phyloP scores from a whole-genome alignment of 352 stramenopile genomes.

The Globisporangium takayamanum region DNA sequence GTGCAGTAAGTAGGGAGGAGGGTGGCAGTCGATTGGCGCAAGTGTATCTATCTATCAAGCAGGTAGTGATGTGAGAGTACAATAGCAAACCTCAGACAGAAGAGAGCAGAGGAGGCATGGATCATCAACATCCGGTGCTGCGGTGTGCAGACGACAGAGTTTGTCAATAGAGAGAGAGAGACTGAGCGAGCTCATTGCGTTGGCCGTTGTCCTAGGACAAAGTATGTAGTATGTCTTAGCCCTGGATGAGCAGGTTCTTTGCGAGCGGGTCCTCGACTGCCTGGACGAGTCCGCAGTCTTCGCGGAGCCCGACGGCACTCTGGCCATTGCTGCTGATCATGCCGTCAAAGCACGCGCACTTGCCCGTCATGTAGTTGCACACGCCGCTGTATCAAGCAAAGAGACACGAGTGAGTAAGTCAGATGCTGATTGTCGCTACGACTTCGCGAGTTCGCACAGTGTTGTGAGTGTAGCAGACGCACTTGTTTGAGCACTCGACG shows the following conservation, averaged over 20 bases:
- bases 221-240: background rate
- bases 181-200: background rate
- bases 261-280: constrained; percentile 35
- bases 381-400: constrained; percentile 25
- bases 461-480: constrained; percentile 9
- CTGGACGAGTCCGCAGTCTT: constrained; percentile 60
- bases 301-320: constrained; percentile 35
- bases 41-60: background rate
- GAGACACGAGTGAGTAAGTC: background rate
- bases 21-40: background rate
- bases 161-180: background rate
- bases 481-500: constrained; percentile 72
- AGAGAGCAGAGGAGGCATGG: too few species aligned
- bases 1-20: background rate
- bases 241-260: constrained; percentile 13
- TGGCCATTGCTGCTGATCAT: constrained; percentile 60
- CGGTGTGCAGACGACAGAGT: too few species aligned
- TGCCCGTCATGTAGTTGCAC: constrained; percentile 46
- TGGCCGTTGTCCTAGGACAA: too few species aligned
- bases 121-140: too few species aligned
- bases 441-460: too few species aligned
- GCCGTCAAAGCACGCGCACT: constrained; percentile 60
- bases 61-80: too few species aligned
- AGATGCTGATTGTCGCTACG: background rate
- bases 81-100: too few species aligned